Base-by-base conservation (phyloP, 139 green algal genomes). In the Chlorella sp. region DNA sequence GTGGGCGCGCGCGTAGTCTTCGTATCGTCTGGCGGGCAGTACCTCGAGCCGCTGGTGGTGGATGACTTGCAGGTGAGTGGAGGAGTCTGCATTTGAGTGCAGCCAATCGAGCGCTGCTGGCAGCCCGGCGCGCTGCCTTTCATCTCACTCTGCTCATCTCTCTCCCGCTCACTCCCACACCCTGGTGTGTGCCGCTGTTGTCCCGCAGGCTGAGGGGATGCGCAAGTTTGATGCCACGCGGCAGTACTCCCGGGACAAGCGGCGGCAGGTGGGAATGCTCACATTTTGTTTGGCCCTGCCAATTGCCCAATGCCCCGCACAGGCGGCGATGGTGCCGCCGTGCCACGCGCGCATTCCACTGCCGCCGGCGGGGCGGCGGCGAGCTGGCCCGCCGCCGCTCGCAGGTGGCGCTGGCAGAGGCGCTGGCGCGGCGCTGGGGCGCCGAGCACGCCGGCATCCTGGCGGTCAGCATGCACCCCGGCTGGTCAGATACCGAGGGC, bases 191-290 rank as follows among this genome's bases (percentile, higher is more conserved):
- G n/a, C n/a, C n/a, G n/a, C n/a, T n/a, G n/a, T 64, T 29, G 79
- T 90, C 70, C n/a, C 89, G n/a, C 51, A 83, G 35, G 38, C 40
- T 55, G 41, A 69, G 33, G 53, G 25, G 2, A 82, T 81, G 59
- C 33, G 17, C 36, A 55, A 31, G 29, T 91, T 80, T 53, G 79
- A 91, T 55, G 86, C 81, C 51, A 85, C 60, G 15, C 25, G 38
- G 59, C 73, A 81, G 33, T 93, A 93, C 68, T 71, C 82, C 0
- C 71, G 76, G 3, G 89, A 93, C 80, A 93, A 92, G 79, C 79
- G 89, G 67, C 76, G 87, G 67, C 86, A 91, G 78, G 62, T 89
- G 35, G 29, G 17, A 27, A 23, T n/a, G n/a, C n/a, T n/a, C n/a
- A n/a, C n/a, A n/a, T n/a, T n/a, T n/a, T n/a, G n/a, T n/a, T n/a